Evolutionary conservation across 2,329 filamentous ascomycete species (phyloP), one percentile per base, ranked within the genome.

Genomic region (Fusarium gaditjirri): DNA sequence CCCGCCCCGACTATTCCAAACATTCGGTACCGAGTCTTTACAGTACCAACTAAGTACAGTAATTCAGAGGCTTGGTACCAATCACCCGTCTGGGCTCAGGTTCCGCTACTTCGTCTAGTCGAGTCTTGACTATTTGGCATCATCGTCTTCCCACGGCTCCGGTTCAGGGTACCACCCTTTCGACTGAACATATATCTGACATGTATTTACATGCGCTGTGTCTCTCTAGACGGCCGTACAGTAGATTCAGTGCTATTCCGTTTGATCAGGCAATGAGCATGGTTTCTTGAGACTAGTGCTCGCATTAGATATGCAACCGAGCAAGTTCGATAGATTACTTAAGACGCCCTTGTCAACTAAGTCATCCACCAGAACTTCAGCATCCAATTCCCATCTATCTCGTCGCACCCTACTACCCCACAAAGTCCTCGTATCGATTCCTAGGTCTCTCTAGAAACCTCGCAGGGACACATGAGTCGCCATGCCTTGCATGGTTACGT

Each of bases 1-100:
- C 61, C 70, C 70, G 47, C 56, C 42, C 65, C 61, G 21, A 65
- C 33, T 50, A 46, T 62, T 55, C 71, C 71, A 65, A 52, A 54
- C 44, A n/a, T 25, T 69, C 60, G 71, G 71, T 71, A 73, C 52
- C 67, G 42, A 61, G 35, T 39, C 33, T 53, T 46, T 31, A 33
- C 41, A 29, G 33, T 50, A 25, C 23, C 65, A 25, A 61, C 43
- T 33, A 54, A 21, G 35, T 39, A 19, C 14, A 25, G n/a, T 13
- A 29, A 25, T 43, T 41, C 19, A 9, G 23, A n/a, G 16, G 39
- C 31, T 56, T 43, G 38, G 17, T 25, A 55, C 57, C 35, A 17
- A 23, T 52, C 43, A 31, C 44, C 21, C n/a, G 23, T 21, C 35
- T 35, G 17, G 23, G 6, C 23, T 56, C 44, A 21, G 19, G 17